Evolutionary conservation across 2,329 filamentous ascomycete species (phyloP).

Genomic region (Arthrobotrys musiformis): DNA sequence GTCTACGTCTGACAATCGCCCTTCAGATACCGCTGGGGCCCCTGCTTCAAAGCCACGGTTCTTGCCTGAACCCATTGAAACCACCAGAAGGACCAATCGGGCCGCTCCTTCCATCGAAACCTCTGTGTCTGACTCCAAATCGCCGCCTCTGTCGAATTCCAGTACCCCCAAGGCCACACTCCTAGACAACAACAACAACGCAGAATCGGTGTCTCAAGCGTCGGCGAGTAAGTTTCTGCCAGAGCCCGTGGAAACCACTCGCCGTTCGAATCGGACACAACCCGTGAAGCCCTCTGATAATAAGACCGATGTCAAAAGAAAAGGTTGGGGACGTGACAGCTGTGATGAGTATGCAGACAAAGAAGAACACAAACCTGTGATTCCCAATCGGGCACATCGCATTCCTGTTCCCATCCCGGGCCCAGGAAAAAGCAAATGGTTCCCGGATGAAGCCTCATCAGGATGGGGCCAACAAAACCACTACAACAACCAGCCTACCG

Average conservation of each 20-base stretch:
- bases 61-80: slow-evolving; percentile 57
- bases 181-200: slow-evolving; percentile 10
- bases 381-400: slow-evolving; percentile 43
- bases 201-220: slow-evolving; percentile 15
- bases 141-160: slow-evolving; percentile 28
- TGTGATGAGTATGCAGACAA: slow-evolving; percentile 37
- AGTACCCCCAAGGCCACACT: slow-evolving; percentile 47
- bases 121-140: slow-evolving; percentile 4
- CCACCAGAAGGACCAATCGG: slow-evolving; percentile 56
- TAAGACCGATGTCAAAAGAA: slow-evolving; percentile 22
- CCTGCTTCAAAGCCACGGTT: slow-evolving; percentile 49
- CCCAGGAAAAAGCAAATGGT: slow-evolving; percentile 55
- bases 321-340: slow-evolving; percentile 54
- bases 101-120: background rate
- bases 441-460: slow-evolving; percentile 38
- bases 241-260: slow-evolving; percentile 58
- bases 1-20: background rate
- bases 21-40: slow-evolving; percentile 3
- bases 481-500: background rate
- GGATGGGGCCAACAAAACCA: slow-evolving; percentile 36
- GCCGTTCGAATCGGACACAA: slow-evolving; percentile 58
- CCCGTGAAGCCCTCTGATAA: slow-evolving; percentile 40
- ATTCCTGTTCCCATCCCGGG: slow-evolving; percentile 40
- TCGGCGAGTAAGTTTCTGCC: slow-evolving; percentile 52
- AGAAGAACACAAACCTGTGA: slow-evolving; percentile 29